Evolutionary conservation across 495 filamentous ascomycete genomes (phyloP).

Genomic region (Aspergillus sparsus): DNA sequence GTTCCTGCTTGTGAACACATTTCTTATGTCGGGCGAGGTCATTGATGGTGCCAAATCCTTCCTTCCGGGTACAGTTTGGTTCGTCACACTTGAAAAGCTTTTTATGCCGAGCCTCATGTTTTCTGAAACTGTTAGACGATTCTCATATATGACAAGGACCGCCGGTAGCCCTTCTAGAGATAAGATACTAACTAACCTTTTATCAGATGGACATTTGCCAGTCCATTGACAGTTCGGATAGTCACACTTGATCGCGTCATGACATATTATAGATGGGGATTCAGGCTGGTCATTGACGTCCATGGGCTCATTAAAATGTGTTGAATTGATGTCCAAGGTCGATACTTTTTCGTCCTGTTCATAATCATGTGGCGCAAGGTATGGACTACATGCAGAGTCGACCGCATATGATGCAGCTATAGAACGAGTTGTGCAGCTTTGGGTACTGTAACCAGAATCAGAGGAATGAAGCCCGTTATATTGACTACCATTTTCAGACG

Average conservation of each 20-base stretch:
- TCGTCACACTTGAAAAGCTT: slow-evolving; percentile 71
- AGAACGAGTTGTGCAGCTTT: slow-evolving; percentile 49
- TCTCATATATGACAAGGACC: not conserved
- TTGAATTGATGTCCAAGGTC: slow-evolving; percentile 16
- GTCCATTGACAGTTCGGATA: slow-evolving; percentile 40
- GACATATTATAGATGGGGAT: slow-evolving; percentile 25
- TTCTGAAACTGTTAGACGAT: slow-evolving; percentile 51
- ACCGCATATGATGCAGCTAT: slow-evolving; percentile 36
- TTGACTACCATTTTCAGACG: slow-evolving; percentile 60
- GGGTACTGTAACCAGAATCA: slow-evolving; percentile 67
- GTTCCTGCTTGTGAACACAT: slow-evolving; percentile 63
- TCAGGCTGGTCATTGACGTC: slow-evolving; percentile 23
- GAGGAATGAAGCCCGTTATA: slow-evolving; percentile 49
- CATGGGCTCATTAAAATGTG: slow-evolving; percentile 11
- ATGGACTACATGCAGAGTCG: slow-evolving; percentile 36
- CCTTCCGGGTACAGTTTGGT: slow-evolving; percentile 55
- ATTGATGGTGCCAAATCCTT: slow-evolving; percentile 81
- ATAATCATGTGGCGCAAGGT: slow-evolving; percentile 28
- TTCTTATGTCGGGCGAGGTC: slow-evolving; percentile 75
- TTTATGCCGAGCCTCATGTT: slow-evolving; percentile 76
- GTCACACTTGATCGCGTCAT: slow-evolving; percentile 36
- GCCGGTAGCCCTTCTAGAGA: not conserved
- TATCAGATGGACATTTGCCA: slow-evolving; percentile 46
- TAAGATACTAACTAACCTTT: slow-evolving; percentile 28
- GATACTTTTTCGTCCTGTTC: slow-evolving; percentile 26